Conservation (phyloP, 805 yeast species). For the Saturnispora gosingensis region DNA sequence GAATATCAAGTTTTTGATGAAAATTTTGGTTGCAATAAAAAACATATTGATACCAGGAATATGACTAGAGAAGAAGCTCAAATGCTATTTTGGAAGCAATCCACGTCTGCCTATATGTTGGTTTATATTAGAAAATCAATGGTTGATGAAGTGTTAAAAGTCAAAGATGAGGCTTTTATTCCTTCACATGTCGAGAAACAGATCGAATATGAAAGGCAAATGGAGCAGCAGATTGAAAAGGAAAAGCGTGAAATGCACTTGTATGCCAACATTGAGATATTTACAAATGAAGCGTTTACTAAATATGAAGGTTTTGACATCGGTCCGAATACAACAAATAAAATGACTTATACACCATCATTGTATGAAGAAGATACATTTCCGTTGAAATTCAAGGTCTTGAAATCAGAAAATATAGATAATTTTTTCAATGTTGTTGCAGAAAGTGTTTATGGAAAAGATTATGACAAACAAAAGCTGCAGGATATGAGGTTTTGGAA, state of each 20-base stretch:
- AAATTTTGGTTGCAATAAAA: slow-evolving; percentile 75
- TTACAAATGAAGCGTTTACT: slow-evolving; percentile 43
- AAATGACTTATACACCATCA: slow-evolving; percentile 39
- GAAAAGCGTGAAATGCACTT: slow-evolving; percentile 67
- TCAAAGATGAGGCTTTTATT: slow-evolving; percentile 42
- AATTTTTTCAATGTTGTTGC: slow-evolving; percentile 44
- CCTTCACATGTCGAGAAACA: slow-evolving; percentile 64
- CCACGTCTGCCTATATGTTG: slow-evolving; percentile 94
- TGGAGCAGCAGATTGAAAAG: slow-evolving; percentile 41
- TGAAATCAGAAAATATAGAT: slow-evolving; percentile 45
- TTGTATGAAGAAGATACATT: slow-evolving; percentile 38
- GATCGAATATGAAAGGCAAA: slow-evolving; percentile 53
- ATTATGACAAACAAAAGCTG: slow-evolving; percentile 15
- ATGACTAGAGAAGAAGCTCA: slow-evolving; percentile 54
- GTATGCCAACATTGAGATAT: slow-evolving; percentile 49
- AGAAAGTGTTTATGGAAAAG: slow-evolving; percentile 29
- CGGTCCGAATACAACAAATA: slow-evolving; percentile 48
- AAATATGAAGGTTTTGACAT: slow-evolving; percentile 67
- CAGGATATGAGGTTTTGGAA: slow-evolving; percentile 48
- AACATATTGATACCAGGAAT: slow-evolving; percentile 38
- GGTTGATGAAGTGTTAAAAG: slow-evolving; percentile 48
- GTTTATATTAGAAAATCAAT: slow-evolving; percentile 73
- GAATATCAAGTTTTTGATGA: slow-evolving; percentile 80
- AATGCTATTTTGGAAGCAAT: slow-evolving; percentile 60
- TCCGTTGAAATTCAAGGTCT: slow-evolving; percentile 42